A percentile compares a stretch with the other conserved stretches of the same genome.
These are phyloP conservation scores for Penicillium lagena DNA, from an alignment of 495 filamentous ascomycete species.

Conservation along the genomic window DNA sequence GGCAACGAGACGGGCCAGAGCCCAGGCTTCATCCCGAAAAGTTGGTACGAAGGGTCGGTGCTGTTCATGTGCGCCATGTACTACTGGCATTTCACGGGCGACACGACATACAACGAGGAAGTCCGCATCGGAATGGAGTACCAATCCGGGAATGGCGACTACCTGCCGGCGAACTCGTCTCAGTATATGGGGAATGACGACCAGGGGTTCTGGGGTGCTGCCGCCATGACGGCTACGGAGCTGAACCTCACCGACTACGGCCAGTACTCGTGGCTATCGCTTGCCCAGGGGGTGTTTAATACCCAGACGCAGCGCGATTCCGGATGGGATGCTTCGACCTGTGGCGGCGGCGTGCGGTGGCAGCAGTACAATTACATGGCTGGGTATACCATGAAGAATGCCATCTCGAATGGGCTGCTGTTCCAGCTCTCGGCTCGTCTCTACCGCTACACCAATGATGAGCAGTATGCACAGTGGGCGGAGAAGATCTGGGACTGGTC, in stretches of 20 bases:
- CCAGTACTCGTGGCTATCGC: slow-evolving; percentile 50
- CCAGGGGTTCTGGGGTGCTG: slow-evolving; percentile 63
- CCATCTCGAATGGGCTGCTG: slow-evolving; percentile 60
- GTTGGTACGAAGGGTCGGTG: slow-evolving; percentile 66
- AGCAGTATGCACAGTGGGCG: slow-evolving; percentile 66
- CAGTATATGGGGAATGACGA: slow-evolving; percentile 54
- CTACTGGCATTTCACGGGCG: slow-evolving; percentile 63
- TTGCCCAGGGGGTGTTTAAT: slow-evolving; percentile 71
- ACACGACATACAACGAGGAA: slow-evolving; percentile 53
- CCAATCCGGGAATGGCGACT: slow-evolving; percentile 55
- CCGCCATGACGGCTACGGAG: slow-evolving; percentile 63
- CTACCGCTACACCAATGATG: slow-evolving; percentile 63
- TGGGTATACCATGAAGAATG: slow-evolving; percentile 55
- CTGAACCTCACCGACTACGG: slow-evolving; percentile 49
- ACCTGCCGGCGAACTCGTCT: slow-evolving; percentile 56
- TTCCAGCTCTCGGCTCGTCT: slow-evolving; percentile 67
- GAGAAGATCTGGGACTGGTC: slow-evolving; percentile 64
- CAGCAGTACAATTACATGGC: slow-evolving; percentile 20
- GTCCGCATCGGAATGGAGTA: slow-evolving; percentile 47
- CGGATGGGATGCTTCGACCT: slow-evolving; percentile 40
- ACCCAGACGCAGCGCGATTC: slow-evolving; percentile 40
- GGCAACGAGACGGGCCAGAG: slow-evolving; percentile 50
- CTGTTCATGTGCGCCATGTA: slow-evolving; percentile 64
- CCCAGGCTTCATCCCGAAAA: slow-evolving; percentile 44
- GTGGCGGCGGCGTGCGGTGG: slow-evolving; percentile 44